These are phyloP conservation scores for Candida tallmaniae DNA, from an alignment of 805 yeast species.

Conservation along the genomic window DNA sequence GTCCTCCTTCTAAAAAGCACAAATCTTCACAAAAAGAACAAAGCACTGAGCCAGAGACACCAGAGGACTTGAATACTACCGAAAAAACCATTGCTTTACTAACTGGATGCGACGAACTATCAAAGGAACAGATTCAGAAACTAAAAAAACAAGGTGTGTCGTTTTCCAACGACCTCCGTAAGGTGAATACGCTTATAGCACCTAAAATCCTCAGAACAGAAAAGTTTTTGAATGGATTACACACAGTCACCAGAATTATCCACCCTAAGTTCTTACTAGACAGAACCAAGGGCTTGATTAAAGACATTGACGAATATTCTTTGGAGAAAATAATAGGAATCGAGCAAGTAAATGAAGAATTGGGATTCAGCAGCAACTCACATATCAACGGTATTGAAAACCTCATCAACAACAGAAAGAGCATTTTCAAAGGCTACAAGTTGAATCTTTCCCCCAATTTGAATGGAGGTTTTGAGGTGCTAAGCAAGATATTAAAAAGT, in stretches of 20 bases:
- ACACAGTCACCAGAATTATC: constrained; percentile 49
- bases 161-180: constrained; percentile 3
- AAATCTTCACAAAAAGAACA: constrained; percentile 4
- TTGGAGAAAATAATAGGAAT: constrained; percentile 27
- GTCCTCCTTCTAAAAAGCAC: constrained; percentile 14
- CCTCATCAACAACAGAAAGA: constrained; percentile 13
- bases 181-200: constrained; percentile 55
- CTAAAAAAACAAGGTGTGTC: constrained; percentile 3
- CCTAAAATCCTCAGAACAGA: constrained; percentile 84
- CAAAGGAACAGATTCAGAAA: constrained; percentile 25
- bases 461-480: constrained; percentile 56
- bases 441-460: constrained; percentile 55
- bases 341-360: constrained; percentile 28
- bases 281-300: constrained; percentile 24
- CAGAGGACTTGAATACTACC: background rate
- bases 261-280: constrained; percentile 53
- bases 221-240: constrained; percentile 71
- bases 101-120: constrained; percentile 59
- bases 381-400: constrained; percentile 15
- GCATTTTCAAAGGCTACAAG: constrained; percentile 43
- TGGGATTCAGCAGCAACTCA: constrained; percentile 16
- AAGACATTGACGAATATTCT: constrained; percentile 23
- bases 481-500: constrained; percentile 51
- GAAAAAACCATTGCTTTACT: constrained; percentile 27
- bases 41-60: background rate